phyloP scores from a whole-genome alignment of 2,329 filamentous ascomycete species.

The Venturiaceae sp. region DNA sequence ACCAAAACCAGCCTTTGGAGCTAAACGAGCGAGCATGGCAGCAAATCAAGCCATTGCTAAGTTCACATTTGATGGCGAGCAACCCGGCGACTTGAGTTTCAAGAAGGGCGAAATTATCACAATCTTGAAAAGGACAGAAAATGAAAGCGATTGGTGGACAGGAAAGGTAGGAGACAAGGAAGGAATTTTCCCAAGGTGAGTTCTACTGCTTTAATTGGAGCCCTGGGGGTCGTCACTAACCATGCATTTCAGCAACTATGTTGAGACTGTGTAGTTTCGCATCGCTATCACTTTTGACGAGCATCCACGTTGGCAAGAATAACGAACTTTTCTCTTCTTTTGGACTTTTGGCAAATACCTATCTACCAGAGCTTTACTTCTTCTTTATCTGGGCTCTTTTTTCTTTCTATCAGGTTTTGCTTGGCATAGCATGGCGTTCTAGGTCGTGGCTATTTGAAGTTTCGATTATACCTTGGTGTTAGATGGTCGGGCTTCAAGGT shows the following conservation, averaged over 20 bases:
- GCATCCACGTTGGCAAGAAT: neutral
- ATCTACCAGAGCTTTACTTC: neutral
- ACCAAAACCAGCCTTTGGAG: constrained; percentile 71
- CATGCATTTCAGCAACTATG: constrained; percentile 25
- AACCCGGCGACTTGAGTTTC: constrained; percentile 85
- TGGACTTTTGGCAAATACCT: neutral
- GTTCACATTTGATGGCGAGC: constrained; percentile 90
- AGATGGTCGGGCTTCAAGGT: no score
- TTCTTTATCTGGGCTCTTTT: neutral
- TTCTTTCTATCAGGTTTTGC: neutral
- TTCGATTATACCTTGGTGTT: neutral
- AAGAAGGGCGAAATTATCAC: constrained; percentile 97
- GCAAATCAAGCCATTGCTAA: constrained; percentile 80
- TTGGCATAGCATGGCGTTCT: constrained; percentile 2
- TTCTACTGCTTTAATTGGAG: constrained; percentile 2
- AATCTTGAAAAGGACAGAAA: constrained; percentile 88
- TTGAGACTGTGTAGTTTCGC: constrained; percentile 21
- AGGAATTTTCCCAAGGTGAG: constrained; percentile 83
- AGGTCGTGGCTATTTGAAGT: neutral
- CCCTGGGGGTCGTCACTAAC: neutral
- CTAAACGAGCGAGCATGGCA: constrained; percentile 33
- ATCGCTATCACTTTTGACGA: neutral
- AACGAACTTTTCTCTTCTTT: neutral
- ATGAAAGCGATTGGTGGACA: constrained; percentile 95
- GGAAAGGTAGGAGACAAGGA: constrained; percentile 75